Conservation (phyloP, 129 eudicot species). For the Scalesia atractyloides region DNA sequence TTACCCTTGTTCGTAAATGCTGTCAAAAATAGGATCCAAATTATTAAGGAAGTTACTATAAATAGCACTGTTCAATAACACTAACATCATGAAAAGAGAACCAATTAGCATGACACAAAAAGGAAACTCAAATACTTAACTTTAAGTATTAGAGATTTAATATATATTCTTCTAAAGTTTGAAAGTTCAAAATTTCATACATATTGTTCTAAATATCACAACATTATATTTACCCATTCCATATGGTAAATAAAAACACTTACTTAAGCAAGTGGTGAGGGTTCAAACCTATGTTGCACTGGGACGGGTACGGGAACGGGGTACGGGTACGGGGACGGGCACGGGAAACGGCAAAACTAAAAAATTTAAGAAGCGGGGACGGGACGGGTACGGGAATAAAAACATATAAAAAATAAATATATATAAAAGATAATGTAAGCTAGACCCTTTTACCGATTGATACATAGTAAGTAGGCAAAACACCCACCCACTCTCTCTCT, state of each 20-base stretch:
- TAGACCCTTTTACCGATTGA: no score
- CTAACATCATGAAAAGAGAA: slow-evolving; percentile 9
- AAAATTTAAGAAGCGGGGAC: no score
- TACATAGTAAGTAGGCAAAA: no score
- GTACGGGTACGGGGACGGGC: no score
- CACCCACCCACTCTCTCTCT: no score
- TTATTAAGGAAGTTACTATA: neutral
- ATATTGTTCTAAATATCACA: neutral
- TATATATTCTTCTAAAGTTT: neutral
- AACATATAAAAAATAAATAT: no score
- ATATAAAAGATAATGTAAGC: no score
- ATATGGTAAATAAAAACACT: neutral
- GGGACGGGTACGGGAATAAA: no score
- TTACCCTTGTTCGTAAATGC: slow-evolving; percentile 77
- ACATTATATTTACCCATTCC: neutral
- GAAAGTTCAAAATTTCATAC: neutral
- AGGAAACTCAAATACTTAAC: neutral
- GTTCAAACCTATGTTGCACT: no score
- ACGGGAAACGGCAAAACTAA: no score
- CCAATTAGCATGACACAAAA: neutral
- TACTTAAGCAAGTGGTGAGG: no score
- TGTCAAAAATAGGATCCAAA: slow-evolving; percentile 33
- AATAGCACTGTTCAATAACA: neutral
- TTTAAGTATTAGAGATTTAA: neutral
- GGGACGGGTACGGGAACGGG: no score